Conservation (phyloP, 2,329 filamentous ascomycete species). For the Sporothrix euskadiensis region DNA sequence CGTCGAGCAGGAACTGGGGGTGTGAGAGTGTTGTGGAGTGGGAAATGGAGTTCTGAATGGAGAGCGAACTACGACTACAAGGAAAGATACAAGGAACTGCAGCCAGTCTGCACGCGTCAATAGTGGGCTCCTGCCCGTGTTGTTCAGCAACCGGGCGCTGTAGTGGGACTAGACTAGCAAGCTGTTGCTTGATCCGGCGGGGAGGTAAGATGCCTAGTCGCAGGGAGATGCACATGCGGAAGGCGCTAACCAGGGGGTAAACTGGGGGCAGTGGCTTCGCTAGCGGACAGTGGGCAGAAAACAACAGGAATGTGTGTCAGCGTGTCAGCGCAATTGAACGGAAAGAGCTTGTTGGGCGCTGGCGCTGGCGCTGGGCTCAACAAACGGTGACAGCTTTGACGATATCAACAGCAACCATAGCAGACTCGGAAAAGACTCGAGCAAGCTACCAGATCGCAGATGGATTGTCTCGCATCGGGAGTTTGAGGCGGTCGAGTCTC, state of each 20-base stretch:
- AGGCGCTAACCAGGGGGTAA: conserved; percentile 24
- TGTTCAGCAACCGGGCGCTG: conserved; percentile 11
- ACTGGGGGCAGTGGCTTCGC: not conserved
- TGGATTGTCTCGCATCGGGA: conserved; percentile 9
- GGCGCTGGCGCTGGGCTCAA: not conserved
- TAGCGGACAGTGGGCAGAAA: not conserved
- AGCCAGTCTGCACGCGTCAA: not conserved
- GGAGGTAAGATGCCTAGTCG: not conserved
- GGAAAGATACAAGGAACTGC: conserved; percentile 1
- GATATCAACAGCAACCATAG: not conserved
- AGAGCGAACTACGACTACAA: not conserved
- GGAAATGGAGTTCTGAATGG: not conserved
- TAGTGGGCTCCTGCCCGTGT: conserved; percentile 16
- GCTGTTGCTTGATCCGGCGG: conserved; percentile 26
- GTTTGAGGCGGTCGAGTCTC: conserved; percentile 1
- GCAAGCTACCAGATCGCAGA: not conserved
- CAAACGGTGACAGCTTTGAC: not conserved
- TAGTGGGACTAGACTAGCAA: conserved; percentile 14
- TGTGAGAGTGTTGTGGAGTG: not conserved
- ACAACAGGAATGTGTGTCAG: conserved; percentile 17
- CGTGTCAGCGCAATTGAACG: conserved; percentile 17
- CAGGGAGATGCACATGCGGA: conserved; percentile 6
- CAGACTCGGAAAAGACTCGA: not conserved
- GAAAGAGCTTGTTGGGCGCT: not conserved
- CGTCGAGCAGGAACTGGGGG: not conserved